phyloP scores from a whole-genome alignment of 2,329 filamentous ascomycete genomes.

The Alternaria gansuensis region DNA sequence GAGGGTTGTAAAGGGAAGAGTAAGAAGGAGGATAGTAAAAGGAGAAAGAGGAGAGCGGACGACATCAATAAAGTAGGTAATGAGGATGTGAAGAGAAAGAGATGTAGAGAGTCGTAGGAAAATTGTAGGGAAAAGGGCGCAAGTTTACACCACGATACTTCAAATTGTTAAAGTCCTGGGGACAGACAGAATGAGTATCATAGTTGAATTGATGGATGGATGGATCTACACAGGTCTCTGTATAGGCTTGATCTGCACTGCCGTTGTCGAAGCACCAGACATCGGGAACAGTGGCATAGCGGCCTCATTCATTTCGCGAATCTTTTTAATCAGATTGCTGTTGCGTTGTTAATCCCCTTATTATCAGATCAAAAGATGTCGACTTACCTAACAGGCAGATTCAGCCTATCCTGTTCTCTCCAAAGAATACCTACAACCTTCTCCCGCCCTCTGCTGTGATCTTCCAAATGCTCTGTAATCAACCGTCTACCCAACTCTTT shows the following conservation, averaged over 20 bases:
- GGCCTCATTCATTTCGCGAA: constrained; percentile 54
- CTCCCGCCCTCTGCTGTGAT: constrained; percentile 67
- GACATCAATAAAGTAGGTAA: background rate
- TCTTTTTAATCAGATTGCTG: constrained; percentile 58
- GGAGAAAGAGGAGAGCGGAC: constrained; percentile 7
- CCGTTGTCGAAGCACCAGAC: background rate
- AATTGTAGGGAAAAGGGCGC: background rate
- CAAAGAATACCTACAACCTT: constrained; percentile 62
- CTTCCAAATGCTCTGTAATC: constrained; percentile 68
- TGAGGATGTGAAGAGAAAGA: constrained; percentile 1
- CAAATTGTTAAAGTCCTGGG: background rate
- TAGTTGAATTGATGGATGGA: background rate
- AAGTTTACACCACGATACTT: background rate
- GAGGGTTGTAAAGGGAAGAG: background rate
- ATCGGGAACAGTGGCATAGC: constrained; percentile 40
- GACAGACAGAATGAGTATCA: background rate
- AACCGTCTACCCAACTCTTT: constrained; percentile 63
- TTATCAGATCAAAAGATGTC: background rate
- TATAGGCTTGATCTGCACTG: constrained; percentile 20
- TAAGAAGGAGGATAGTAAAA: background rate
- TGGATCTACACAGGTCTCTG: constrained; percentile 21
- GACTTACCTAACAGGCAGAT: constrained; percentile 54
- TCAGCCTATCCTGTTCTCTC: constrained; percentile 58
- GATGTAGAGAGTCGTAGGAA: background rate
- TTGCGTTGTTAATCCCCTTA: background rate